Percentiles rank a stretch among this genome's conserved stretches.
Conservation (phyloP, 2,329 filamentous ascomycete species). For the Aspergillus neotritici region DNA sequence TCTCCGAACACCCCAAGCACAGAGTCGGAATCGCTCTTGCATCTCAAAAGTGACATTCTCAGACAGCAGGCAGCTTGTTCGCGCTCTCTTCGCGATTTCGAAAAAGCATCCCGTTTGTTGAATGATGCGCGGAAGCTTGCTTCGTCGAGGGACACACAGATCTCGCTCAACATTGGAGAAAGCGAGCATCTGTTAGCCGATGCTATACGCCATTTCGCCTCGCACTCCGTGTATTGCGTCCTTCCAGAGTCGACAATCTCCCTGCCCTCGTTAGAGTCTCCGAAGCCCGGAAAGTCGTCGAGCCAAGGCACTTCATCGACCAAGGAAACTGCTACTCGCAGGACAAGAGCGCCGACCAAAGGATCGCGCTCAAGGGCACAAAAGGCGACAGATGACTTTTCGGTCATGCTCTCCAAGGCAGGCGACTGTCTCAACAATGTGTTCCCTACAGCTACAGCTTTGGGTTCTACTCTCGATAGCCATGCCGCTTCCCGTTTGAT, state of each 20-base stretch:
- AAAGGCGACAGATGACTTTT: conserved; percentile 32
- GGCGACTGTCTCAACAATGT: conserved; percentile 29
- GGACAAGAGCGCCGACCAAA: conserved; percentile 22
- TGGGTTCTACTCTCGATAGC: conserved; percentile 37
- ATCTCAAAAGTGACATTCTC: conserved; percentile 46
- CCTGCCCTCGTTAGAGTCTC: conserved; percentile 60
- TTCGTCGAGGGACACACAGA: conserved; percentile 53
- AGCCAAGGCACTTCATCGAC: conserved; percentile 33
- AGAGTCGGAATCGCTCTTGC: conserved; percentile 36
- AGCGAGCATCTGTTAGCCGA: conserved; percentile 35
- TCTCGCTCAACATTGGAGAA: conserved; percentile 44
- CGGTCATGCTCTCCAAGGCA: conserved; percentile 33
- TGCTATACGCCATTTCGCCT: conserved; percentile 53
- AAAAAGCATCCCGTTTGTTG: conserved; percentile 53
- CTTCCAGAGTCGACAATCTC: conserved; percentile 90
- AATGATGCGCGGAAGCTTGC: conserved; percentile 29
- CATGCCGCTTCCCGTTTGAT: conserved; percentile 36
- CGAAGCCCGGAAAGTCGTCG: conserved; percentile 16
- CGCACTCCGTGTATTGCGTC: conserved; percentile 79
- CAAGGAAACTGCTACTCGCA: conserved; percentile 22
- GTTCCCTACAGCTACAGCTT: conserved; percentile 27
- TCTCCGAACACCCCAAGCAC: conserved; percentile 13
- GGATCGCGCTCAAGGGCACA: conserved; percentile 23
- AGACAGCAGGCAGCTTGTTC: conserved; percentile 48
- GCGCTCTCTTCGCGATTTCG: conserved; percentile 47